A percentile compares a stretch with the other conserved stretches of the same genome.
Conservation (phyloP, 139 green algal genomes). For the Coelastrella sp. region DNA sequence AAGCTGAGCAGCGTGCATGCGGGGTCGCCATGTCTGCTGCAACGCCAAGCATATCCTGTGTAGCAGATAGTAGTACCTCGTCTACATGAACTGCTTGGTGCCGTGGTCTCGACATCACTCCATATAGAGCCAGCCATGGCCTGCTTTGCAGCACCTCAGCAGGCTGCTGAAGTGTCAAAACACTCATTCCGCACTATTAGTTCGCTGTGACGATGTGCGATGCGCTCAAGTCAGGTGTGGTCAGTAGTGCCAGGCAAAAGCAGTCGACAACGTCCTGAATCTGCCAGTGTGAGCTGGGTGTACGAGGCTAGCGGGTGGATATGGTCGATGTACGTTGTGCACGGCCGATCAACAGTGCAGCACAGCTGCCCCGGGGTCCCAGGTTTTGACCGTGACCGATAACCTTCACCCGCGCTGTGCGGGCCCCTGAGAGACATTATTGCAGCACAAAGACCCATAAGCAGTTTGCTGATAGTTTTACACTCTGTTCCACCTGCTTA, state of each 20-base stretch:
- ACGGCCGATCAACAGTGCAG: not conserved
- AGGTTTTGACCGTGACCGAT: not conserved
- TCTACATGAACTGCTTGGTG: conserved; percentile 4
- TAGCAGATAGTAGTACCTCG: not conserved
- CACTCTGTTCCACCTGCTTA: too few relatives aligned
- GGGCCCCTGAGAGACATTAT: not conserved
- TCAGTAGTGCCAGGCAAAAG: not conserved
- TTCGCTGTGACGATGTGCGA: too few relatives aligned
- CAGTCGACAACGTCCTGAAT: too few relatives aligned
- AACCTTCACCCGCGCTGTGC: not conserved
- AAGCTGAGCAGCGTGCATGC: too few relatives aligned
- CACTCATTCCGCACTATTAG: not conserved
- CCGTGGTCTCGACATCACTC: conserved; percentile 52
- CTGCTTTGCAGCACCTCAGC: conserved; percentile 19
- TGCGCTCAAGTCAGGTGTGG: too few relatives aligned
- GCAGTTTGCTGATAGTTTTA: too few relatives aligned
- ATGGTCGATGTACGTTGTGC: not conserved
- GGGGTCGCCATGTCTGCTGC: too few relatives aligned
- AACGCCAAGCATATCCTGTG: too few relatives aligned
- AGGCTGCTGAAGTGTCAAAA: not conserved
- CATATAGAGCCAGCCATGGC: conserved; percentile 75
- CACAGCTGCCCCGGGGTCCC: not conserved
- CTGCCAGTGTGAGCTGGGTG: too few relatives aligned
- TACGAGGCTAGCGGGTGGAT: too few relatives aligned
- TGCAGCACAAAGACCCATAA: too few relatives aligned